Evolutionary conservation across 139 green algal species (phyloP).

Genomic region (Spirogloea muscicola): DNA sequence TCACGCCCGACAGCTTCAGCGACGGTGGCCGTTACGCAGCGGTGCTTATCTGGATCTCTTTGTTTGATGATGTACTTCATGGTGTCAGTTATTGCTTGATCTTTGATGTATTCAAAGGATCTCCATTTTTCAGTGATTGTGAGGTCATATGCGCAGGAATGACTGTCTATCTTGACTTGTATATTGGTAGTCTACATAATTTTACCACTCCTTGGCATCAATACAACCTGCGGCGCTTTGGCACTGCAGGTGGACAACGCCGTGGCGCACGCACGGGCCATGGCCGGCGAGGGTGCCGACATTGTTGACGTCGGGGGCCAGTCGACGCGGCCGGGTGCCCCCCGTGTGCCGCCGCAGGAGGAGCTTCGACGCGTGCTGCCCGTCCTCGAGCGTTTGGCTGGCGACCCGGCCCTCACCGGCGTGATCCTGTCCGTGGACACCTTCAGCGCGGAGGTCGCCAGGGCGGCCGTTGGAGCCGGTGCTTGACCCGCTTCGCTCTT

Average conservation of each 20-base stretch:
- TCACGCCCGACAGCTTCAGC: conserved; percentile 96
- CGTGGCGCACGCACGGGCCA: conserved; percentile 56
- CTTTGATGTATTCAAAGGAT: no score
- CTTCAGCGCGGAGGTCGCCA: conserved; percentile 73
- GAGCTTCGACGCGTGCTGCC: conserved; percentile 80
- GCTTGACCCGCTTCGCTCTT: no score
- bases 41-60: no score
- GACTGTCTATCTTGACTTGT: no score
- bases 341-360: conserved; percentile 48
- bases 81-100: no score
- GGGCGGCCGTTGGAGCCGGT: conserved; percentile 9
- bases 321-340: conserved; percentile 63
- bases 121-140: no score
- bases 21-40: conserved; percentile 62
- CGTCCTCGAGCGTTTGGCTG: conserved; percentile 60
- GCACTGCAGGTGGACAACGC: conserved; percentile 46
- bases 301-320: conserved; percentile 94
- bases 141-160: no score
- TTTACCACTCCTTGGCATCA: no score
- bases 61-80: no score
- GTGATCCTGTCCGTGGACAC: conserved; percentile 81
- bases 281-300: conserved; percentile 74
- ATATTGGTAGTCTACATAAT: no score
- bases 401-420: conserved; percentile 9
- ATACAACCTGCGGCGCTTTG: no score